Evolutionary conservation across 805 yeast species (phyloP), one percentile per base, ranked within the genome.

Genomic region (Pachysolen tannophilus): DNA sequence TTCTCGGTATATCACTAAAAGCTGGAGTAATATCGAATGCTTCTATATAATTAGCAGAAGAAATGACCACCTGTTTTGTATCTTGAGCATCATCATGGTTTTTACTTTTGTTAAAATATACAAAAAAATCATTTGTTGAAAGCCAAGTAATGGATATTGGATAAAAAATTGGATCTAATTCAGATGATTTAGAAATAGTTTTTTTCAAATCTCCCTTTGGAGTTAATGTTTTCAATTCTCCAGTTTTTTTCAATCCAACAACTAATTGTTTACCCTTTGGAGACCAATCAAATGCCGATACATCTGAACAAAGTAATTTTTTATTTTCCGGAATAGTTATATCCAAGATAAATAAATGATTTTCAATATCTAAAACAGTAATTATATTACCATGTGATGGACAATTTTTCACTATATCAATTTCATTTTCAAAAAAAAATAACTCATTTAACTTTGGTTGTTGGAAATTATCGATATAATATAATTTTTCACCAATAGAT

Each of bases 1-100:
- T 50, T 45, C 86, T 61, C 35, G 65, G 56, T 1, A 65, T 58
- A 0, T 67, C 55, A 2, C 78, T 76, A 44, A 63, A 76, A 0
- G 82, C 71, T 3, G 75, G 74, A 1, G 72, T 63, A 10, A 65
- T 60, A 39, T 40, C 57, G 5, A 66, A 44, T 40, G 62, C 67
- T 15, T 43, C 47, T 28, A 54, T 56, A 8, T 37, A 9, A 37
- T 38, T 7, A 42, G 48, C 11, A 21, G 8, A 7, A 20, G 52
- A 30, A 4, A 59, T 29, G 19, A 55, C 47, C 17, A 49, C 46
- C 26, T 55, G 49, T 16, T 51, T 53, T 3, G 52, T 47, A 6
- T 45, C 49, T 18, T 54, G 60, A 8, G 55, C 63, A 13, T 60
- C 63, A 13, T 47, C 44, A 5, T 52, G 46, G 1, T 47, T 47